Evolutionary conservation across 208 protist species (phyloP).

Genomic region (Histomonas meleagridis): DNA sequence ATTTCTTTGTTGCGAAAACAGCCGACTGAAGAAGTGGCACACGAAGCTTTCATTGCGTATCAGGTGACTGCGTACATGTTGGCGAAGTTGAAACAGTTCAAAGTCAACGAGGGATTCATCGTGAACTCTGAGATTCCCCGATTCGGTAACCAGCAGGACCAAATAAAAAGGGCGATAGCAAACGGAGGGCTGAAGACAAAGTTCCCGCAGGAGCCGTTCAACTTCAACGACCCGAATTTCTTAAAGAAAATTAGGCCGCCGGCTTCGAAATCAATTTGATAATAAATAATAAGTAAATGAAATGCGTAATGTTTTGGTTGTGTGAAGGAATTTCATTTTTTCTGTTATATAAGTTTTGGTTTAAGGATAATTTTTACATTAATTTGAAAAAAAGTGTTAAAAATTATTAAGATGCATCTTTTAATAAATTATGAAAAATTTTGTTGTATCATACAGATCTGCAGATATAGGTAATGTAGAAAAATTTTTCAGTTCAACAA

Average conservation of each 20-base stretch:
- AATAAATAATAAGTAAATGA: too few species aligned
- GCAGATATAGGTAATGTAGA: too few species aligned
- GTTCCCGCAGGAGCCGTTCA: not conserved
- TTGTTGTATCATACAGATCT: too few species aligned
- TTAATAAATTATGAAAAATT: too few species aligned
- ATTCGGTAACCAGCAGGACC: not conserved
- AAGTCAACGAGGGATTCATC: conserved; percentile 1
- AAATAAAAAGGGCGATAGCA: not conserved
- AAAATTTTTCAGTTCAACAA: too few species aligned
- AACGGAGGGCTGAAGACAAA: not conserved
- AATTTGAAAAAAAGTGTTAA: too few species aligned
- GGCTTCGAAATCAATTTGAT: not conserved
- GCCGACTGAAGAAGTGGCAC: not conserved
- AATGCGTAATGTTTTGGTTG: too few species aligned
- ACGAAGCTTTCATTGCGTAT: not conserved
- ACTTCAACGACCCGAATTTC: not conserved
- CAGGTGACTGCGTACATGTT: not conserved
- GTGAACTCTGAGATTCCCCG: not conserved
- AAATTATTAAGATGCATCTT: too few species aligned
- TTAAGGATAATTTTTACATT: too few species aligned
- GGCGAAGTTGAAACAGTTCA: not conserved
- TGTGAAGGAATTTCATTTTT: too few species aligned
- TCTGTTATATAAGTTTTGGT: too few species aligned
- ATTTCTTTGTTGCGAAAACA: not conserved
- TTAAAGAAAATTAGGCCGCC: conserved; percentile 25